Base-by-base conservation (phyloP, 2,329 filamentous ascomycete species). In the Nemania sp. region DNA sequence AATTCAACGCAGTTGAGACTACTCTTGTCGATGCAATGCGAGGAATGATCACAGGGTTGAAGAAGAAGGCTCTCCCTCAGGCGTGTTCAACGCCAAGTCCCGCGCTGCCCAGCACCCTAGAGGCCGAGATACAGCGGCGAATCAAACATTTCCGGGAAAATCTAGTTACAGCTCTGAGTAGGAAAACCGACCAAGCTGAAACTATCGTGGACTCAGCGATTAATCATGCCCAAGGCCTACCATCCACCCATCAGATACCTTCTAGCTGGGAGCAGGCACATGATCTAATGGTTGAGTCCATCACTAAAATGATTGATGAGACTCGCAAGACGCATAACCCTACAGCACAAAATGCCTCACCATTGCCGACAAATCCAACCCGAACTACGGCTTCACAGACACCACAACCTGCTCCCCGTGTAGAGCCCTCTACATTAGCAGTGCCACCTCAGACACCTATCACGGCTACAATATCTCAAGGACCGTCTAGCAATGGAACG, bases 161-260 rank as follows among this genome's bases (percentile, higher is more conserved):
- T n/a, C 78, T 79, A 72, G 68, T 78, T 59, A 66, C 69, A 15
- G 72, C 76, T 38, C 73, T 79, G 7, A 75, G 64, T 62, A 74
- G 70, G 38, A 78, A 75, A 57, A 78, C 75, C 3, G 73, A 77
- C 18, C 73, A 75, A 26, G 77, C 77, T 26, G 77, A 78, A 32
- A 71, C 70, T 45, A 76, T 79, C 38, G 73, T 79, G 6, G 77
- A 79, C 41, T 73, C 76, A 18, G 77, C 77, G 6, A 77, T 79
- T 49, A 77, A 74, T 29, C 76, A 75, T 56, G 77, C 77, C 38
- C 75, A 74, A 62, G 77, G 77, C 24, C 64, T 78, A 20, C 74
- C 77, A 3, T 75, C 75, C 54, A 41, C 70, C 15, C 74, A 70
- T 26, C 71, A 71, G 10, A 69, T 76, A n/a, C n/a, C n/a, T 58